A percentile compares a stretch with the other conserved stretches of the same genome.
Evolutionary conservation across 129 eudicot genomes (phyloP).

Genomic region (Centrapalus pauciflorus): DNA sequence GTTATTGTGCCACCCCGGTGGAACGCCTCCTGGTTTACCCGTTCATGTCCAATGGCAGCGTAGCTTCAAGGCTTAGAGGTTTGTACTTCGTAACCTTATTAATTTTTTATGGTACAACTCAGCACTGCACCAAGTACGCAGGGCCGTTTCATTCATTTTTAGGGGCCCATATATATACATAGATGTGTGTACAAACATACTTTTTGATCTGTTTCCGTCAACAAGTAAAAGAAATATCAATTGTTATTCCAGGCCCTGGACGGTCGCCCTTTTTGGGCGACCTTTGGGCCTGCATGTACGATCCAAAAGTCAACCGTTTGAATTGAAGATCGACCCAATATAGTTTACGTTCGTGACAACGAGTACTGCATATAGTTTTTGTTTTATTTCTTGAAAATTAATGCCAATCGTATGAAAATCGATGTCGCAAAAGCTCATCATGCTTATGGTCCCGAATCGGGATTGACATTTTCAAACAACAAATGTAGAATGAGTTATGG

Average conservation of each 20-base stretch:
- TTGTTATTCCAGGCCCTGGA: too few species aligned
- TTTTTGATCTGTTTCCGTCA: too few species aligned
- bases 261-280: too few species aligned
- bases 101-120: slow-evolving; percentile 8
- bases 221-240: too few species aligned
- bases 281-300: too few species aligned
- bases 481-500: slow-evolving; percentile 19
- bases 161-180: too few species aligned
- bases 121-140: slow-evolving; percentile 12
- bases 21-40: slow-evolving; percentile 94
- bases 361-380: too few species aligned
- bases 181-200: too few species aligned
- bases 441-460: slow-evolving; percentile 10
- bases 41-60: slow-evolving; percentile 96
- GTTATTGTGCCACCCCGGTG: slow-evolving; percentile 70
- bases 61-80: slow-evolving; percentile 94
- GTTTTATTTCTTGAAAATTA: too few species aligned
- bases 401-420: too few species aligned
- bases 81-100: slow-evolving; percentile 14
- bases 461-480: slow-evolving; percentile 16
- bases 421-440: too few species aligned
- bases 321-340: not conserved
- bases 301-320: slow-evolving; percentile 1
- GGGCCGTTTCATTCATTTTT: too few species aligned
- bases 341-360: not conserved